Evolutionary conservation across 805 yeast genomes (phyloP).

Genomic region (Ogataea methylovora): DNA sequence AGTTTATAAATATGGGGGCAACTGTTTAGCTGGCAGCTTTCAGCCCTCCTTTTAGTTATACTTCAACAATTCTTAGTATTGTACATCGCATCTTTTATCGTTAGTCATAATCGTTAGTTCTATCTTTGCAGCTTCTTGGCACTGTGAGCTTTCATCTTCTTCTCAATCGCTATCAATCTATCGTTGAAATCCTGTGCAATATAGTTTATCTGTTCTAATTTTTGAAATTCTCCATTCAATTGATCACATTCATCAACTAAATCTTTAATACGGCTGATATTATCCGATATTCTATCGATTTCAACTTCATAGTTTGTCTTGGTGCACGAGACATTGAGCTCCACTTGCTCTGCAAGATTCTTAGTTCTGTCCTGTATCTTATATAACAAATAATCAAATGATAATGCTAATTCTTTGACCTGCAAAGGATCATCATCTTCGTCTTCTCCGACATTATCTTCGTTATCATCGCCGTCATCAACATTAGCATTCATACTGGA

Average conservation of each 20-base stretch:
- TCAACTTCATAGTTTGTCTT: conserved; percentile 16
- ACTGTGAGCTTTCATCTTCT: conserved; percentile 8
- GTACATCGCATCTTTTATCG: too few species aligned
- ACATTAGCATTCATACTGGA: neutral
- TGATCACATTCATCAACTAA: conserved; percentile 17
- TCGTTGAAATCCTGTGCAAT: conserved; percentile 23
- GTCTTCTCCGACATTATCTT: conserved; percentile 3
- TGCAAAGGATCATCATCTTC: conserved; percentile 54
- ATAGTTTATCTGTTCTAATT: conserved; percentile 23
- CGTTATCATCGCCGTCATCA: neutral
- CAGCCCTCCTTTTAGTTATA: too few species aligned
- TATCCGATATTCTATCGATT: conserved; percentile 11
- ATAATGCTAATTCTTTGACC: conserved; percentile 49
- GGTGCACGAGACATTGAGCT: conserved; percentile 16
- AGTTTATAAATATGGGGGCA: too few species aligned
- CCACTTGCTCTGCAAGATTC: conserved; percentile 24
- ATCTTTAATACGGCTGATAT: conserved; percentile 10
- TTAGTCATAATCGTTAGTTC: too few species aligned
- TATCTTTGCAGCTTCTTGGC: too few species aligned
- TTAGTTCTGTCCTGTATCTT: conserved; percentile 52
- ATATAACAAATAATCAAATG: conserved; percentile 58
- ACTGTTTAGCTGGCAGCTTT: too few species aligned
- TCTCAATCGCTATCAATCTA: conserved; percentile 17
- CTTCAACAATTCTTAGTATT: too few species aligned
- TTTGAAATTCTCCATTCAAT: conserved; percentile 23